A percentile compares a stretch with the other conserved stretches of the same genome.
Conservation (phyloP, 1,284 basidiomycete species). For the Fistulina hepatica region DNA sequence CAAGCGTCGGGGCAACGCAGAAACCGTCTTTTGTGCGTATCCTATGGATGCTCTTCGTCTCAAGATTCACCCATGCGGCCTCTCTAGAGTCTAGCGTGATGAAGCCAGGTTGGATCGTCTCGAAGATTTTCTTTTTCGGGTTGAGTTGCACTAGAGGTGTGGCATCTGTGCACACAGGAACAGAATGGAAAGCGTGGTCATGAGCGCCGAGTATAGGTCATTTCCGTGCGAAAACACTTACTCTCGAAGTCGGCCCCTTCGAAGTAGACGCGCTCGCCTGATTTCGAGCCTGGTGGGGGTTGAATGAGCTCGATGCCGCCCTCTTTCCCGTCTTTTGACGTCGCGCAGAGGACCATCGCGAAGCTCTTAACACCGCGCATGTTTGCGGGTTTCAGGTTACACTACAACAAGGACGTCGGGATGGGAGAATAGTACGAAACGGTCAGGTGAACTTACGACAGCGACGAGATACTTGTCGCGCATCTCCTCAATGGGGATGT, state of each 20-base stretch:
- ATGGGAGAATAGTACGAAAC: background rate
- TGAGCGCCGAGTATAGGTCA: too few relatives aligned
- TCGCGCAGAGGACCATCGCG: constrained; percentile 91
- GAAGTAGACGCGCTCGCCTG: constrained; percentile 89
- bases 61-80: constrained; percentile 85
- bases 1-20: constrained; percentile 70
- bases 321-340: constrained; percentile 81
- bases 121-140: constrained; percentile 97
- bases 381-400: constrained; percentile 89
- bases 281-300: constrained; percentile 77
- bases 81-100: constrained; percentile 78
- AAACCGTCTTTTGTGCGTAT: constrained; percentile 81
- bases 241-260: constrained; percentile 74
- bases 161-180: constrained; percentile 36
- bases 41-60: constrained; percentile 69
- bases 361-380: constrained; percentile 96
- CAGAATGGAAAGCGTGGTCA: too few relatives aligned
- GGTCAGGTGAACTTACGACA: constrained; percentile 44
- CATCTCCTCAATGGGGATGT: constrained; percentile 92
- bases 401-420: constrained; percentile 31
- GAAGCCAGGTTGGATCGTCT: constrained; percentile 77
- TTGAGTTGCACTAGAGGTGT: constrained; percentile 76
- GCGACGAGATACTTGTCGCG: constrained; percentile 76
- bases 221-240: constrained; percentile 1
- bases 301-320: constrained; percentile 85